A percentile compares a stretch with the other conserved stretches of the same genome.
Conservation (phyloP, 2,329 filamentous ascomycete genomes). For the Trichoderma gracile region DNA sequence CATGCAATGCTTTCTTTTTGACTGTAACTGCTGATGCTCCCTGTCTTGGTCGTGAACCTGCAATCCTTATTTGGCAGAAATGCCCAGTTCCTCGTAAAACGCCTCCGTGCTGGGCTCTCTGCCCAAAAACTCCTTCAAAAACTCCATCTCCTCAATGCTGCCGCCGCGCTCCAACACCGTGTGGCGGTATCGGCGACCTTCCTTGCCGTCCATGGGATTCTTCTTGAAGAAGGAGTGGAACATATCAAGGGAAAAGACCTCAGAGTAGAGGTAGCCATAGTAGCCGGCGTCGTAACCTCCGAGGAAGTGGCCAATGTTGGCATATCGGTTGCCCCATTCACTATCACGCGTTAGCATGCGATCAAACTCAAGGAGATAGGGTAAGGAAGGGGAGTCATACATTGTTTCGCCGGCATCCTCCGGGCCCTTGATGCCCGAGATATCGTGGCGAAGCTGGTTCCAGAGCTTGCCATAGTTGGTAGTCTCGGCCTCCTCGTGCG, state of each 20-base stretch:
- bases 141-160: constrained; percentile 77
- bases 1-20: background rate
- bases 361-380: background rate
- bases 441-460: constrained; percentile 71
- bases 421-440: constrained; percentile 72
- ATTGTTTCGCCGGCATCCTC: constrained; percentile 61
- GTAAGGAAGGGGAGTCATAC: constrained; percentile 37
- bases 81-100: constrained; percentile 76
- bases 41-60: background rate
- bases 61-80: constrained; percentile 28
- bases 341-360: constrained; percentile 41
- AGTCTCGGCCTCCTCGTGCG: constrained; percentile 67
- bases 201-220: constrained; percentile 73
- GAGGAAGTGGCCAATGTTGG: constrained; percentile 79
- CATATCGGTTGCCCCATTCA: constrained; percentile 75
- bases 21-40: background rate
- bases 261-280: constrained; percentile 72
- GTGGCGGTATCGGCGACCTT: constrained; percentile 75
- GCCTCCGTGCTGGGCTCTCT: constrained; percentile 74
- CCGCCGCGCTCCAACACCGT: constrained; percentile 77
- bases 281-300: constrained; percentile 85
- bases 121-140: constrained; percentile 75
- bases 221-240: constrained; percentile 78
- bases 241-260: constrained; percentile 85
- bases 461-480: constrained; percentile 67